A percentile compares a stretch with the other conserved stretches of the same genome.
These are phyloP conservation scores for Parafenestella ontariensis DNA, from an alignment of 2,329 filamentous ascomycete species.

Conservation along the genomic window DNA sequence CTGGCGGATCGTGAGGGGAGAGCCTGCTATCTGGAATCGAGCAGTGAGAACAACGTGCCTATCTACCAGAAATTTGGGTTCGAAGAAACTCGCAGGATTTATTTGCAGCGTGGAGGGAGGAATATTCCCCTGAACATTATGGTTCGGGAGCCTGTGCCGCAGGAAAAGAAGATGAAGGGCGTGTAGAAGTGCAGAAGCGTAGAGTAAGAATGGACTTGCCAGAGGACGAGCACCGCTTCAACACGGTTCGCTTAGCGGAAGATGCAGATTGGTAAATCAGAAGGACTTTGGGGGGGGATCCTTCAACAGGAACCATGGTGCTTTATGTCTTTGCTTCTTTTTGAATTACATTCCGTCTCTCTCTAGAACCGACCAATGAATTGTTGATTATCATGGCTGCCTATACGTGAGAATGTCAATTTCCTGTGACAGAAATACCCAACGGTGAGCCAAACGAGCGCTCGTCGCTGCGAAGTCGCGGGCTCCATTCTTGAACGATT, in stretches of 20 bases:
- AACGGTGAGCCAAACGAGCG: no score
- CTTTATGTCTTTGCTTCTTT: not conserved
- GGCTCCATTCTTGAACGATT: no score
- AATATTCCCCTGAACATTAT: slow-evolving; percentile 78
- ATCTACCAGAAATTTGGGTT: slow-evolving; percentile 83
- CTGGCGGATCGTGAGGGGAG: slow-evolving; percentile 71
- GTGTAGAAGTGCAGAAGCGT: slow-evolving; percentile 2
- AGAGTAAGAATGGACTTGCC: not conserved
- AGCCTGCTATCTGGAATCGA: slow-evolving; percentile 81
- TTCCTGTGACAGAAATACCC: no score
- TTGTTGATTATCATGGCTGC: not conserved
- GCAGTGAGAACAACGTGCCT: slow-evolving; percentile 68
- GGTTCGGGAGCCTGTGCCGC: slow-evolving; percentile 71
- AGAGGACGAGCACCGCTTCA: slow-evolving; percentile 27
- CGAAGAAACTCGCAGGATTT: slow-evolving; percentile 67
- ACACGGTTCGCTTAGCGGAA: slow-evolving; percentile 22
- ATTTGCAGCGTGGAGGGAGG: slow-evolving; percentile 63
- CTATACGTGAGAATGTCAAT: not conserved
- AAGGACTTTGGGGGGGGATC: not conserved
- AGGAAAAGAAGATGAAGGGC: slow-evolving; percentile 26
- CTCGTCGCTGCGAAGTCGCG: no score
- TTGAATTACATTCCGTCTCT: not conserved
- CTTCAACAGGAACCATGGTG: slow-evolving; percentile 31
- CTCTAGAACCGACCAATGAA: not conserved
- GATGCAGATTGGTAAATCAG: not conserved